Evolutionary conservation across 805 yeast species (phyloP), one percentile per base, ranked within the genome.

Genomic region (Wickerhamomyces alni): DNA sequence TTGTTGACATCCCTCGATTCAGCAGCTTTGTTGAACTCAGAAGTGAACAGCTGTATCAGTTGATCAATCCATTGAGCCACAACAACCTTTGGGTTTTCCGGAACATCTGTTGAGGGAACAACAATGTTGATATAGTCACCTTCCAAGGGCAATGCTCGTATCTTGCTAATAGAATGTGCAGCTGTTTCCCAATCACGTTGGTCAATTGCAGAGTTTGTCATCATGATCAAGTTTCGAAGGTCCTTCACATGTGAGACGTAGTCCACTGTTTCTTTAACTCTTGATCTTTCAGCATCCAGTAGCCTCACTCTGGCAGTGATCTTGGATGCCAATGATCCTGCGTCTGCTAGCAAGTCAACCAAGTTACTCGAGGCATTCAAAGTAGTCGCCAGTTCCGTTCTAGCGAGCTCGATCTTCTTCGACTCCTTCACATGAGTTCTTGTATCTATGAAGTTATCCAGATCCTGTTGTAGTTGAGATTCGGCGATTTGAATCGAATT

Each of bases 31-130:
- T 71, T 71, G 60, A 93, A 93, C 48, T 80, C 81, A 10, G 65
- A 54, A 27, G 69, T 62, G 52, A 89, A 87, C 3, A 77, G 61
- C 1, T 57, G 56, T 5, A 75, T 77, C 42, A 93, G 66, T 28
- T 77, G 70, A 2, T 62, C 65, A 4, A 77, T 71, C 79, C 94
- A 85, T 12, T 65, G 65, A 2, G 63, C 55, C 2, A 93, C 51
- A 0, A 84, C 62, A 2, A 62, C 69, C 9, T 58, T 54, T 0
- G 99, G 98, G 38, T 74, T 64, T 37, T 87, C 95, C 0, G 96
- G 95, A 13, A 88, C 70, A 40, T 87, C 94, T 10, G 83, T 68
- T 0, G 95, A 79, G 0, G 99, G 99, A 15, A 91, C 91, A 52
- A 84, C 85, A 33, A 71, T 78, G 36, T 79, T 72, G 2, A 95